Evolutionary conservation across 768 basidiomycete species (phyloP), one percentile per base, ranked within the genome.

Genomic region (Russula sp.): DNA sequence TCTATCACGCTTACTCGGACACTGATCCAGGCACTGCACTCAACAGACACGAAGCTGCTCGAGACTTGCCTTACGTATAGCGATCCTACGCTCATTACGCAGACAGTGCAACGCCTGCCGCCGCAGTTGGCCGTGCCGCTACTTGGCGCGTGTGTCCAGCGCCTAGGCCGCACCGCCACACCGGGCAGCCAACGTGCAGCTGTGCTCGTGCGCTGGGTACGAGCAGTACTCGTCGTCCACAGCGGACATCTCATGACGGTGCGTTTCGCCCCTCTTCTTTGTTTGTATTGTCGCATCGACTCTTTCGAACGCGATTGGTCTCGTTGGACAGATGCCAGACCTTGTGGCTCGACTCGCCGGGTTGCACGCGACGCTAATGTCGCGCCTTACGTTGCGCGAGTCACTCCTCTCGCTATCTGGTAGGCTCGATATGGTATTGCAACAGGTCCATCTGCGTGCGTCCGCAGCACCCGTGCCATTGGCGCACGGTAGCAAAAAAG

Each of bases 191-290:
- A 90, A 74, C 77, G 88, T 66, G 89, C 84, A 49, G 82, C 75
- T 48, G 83, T 79, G 45, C 78, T 92, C 60, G 79, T 88, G 55
- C 79, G 73, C 57, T 98, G 87, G 93, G 78, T 90, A 64, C 88
- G 86, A 73, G 85, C 86, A 8, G 90, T 92, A 5, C 77, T 99
- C 56, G 80, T 87, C 14, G 80, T 93, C 14, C 93, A 98, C 72
- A 88, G 92, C 50, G 88, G 89, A 0, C 87, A 98, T 73, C 81
- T 99, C 57, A 90, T 98, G 87, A 96, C 95, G 41, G 95, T 96
- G 69, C 67, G 89, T 35, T 9, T 20, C 32, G 41, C 9, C 18
- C 14, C 25, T 35, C 25, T 48, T 69, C 55, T 34, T 54, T 54
- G 29, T 58, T 13, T 16, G 32, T 49, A 18, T 61, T 25, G 22